A percentile compares a stretch with the other conserved stretches of the same genome.
phyloP scores from a whole-genome alignment of 2,329 filamentous ascomycete species.

The Ceratocystis cacaofunesta region DNA sequence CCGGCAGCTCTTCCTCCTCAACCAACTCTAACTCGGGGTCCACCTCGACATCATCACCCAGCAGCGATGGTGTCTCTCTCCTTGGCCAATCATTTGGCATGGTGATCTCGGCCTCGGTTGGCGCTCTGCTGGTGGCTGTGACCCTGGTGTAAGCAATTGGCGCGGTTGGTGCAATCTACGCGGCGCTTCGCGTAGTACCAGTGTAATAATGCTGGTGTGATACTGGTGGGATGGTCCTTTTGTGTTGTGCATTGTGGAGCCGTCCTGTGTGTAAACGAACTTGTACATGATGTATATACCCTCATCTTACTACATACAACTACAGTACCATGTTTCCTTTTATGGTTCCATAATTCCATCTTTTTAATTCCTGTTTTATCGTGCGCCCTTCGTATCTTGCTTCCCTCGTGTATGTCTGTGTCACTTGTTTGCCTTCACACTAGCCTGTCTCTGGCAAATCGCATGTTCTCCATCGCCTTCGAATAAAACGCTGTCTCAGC shows the following conservation, averaged over 20 bases:
- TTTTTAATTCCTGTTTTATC: neutral
- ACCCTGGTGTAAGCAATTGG: neutral
- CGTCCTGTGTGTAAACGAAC: neutral
- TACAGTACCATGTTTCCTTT: neutral
- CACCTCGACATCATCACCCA: neutral
- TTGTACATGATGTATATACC: constrained; percentile 7
- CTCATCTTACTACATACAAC: neutral
- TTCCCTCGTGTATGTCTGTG: neutral
- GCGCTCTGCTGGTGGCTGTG: constrained; percentile 2
- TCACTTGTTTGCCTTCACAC: neutral
- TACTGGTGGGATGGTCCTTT: neutral
- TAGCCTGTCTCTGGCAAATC: neutral
- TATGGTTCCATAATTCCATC: neutral
- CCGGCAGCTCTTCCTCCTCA: neutral
- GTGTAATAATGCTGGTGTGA: neutral
- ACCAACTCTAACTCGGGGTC: neutral
- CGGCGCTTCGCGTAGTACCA: too few relatives aligned
- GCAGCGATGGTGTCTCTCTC: constrained; percentile 1
- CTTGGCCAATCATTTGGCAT: constrained; percentile 1
- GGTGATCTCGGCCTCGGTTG: constrained; percentile 2
- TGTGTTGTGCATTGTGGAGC: neutral
- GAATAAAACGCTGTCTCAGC: neutral
- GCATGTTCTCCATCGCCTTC: neutral
- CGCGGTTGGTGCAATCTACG: neutral
- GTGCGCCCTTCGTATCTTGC: neutral